Evolutionary conservation across 73 alveolate species (phyloP), one percentile per base, ranked within the genome.

Genomic region (Symbiodinium natans): DNA sequence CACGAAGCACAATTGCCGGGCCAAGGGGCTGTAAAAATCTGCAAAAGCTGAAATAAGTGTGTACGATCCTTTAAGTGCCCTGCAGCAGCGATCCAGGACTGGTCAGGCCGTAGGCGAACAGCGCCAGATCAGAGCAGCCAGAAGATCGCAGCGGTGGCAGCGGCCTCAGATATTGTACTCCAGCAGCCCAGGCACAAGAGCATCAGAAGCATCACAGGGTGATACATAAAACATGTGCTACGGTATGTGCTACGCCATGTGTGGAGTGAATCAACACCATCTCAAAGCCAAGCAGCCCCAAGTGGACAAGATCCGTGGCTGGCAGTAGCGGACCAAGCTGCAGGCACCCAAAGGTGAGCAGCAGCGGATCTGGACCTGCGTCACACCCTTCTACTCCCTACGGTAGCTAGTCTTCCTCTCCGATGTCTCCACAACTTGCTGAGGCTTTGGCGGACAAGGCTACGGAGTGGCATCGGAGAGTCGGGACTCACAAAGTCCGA

Each of bases 131-230:
- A 21, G 23, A 21, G 41, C 98, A 31, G 34, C 38, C 56, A 75
- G 38, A 29, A 39, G 63, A n/a, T 25, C 82, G 80, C 68, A 38
- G n/a, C n/a, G 39, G 63, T 34, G 85, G 63, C 29, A 40, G 43
- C 83, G 68, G 34, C 94, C 94, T 87, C 38, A 36, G 84, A 38
- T n/a, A n/a, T n/a, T n/a, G n/a, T n/a, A n/a, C n/a, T n/a, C n/a
- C n/a, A n/a, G n/a, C 52, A 25, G 15, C 59, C 8, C 38, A 19
- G 34, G 80, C 7, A 11, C 80, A 63, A 63, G 9, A 4, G 80
- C 38, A 29, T 29, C 34, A 11, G 7, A 63, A 34, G 38, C 7
- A 6, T 9, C 38, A 34, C 80, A 17, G 80, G 80, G 34, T 17
- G 31, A 63, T 4, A 29, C 38, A 25, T 17, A 34, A 19, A 63